Conservation (phyloP, 2,329 filamentous ascomycete genomes). For the Metarhizium humberi region DNA sequence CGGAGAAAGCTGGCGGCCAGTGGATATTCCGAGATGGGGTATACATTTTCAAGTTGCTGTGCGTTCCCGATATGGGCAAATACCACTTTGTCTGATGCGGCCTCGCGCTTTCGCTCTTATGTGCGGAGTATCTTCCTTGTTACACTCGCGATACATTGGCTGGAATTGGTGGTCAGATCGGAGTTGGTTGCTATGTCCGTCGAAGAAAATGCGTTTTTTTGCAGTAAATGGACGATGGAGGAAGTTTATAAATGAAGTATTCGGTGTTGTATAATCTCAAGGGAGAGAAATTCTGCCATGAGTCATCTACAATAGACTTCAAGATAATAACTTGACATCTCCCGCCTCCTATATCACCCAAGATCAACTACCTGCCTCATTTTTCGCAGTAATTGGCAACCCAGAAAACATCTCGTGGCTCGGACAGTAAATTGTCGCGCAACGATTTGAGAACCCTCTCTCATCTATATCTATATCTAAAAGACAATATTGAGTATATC, state of each 20-base stretch:
- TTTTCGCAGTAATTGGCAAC: background rate
- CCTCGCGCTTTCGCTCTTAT: background rate
- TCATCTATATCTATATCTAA: background rate
- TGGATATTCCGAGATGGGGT: background rate
- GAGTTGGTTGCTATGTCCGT: background rate
- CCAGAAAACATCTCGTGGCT: background rate
- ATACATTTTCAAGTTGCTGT: background rate
- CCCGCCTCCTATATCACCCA: background rate
- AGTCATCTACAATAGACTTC: background rate
- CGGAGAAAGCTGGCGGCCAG: background rate
- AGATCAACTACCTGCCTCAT: background rate
- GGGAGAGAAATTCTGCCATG: background rate
- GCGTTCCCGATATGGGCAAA: background rate
- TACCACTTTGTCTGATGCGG: background rate
- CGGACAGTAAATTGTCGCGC: no score
- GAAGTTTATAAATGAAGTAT: background rate
- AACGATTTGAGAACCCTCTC: background rate
- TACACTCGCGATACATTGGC: background rate
- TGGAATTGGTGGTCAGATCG: background rate
- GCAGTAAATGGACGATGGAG: background rate
- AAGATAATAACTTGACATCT: background rate
- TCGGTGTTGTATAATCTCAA: no score
- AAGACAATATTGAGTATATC: background rate
- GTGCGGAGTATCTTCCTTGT: background rate
- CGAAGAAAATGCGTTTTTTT: background rate